These are phyloP conservation scores for Urtica urens DNA, from an alignment of 306 rosid species.

Conservation along the genomic window DNA sequence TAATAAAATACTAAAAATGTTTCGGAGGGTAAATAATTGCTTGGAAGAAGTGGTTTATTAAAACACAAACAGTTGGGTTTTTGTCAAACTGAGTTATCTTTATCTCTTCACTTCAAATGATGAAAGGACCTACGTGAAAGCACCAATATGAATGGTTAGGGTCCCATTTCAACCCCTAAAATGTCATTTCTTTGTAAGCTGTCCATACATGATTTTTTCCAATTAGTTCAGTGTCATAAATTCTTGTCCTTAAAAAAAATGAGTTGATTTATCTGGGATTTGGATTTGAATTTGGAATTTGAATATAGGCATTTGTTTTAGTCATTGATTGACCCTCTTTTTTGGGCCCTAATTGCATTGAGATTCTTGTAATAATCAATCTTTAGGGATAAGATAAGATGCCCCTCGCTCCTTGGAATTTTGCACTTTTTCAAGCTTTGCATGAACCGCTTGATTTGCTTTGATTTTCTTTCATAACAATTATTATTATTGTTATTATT, in stretches of 20 bases:
- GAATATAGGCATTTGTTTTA: not conserved
- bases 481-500: not conserved
- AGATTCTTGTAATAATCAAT: not conserved
- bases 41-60: not conserved
- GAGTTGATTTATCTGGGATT: no score
- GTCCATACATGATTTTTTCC: constrained; percentile 8
- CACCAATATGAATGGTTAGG: constrained; percentile 20
- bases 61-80: constrained; percentile 18
- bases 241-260: not conserved
- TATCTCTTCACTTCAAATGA: constrained; percentile 64
- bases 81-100: constrained; percentile 3
- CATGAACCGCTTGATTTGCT: not conserved
- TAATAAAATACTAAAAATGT: no score
- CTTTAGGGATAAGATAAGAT: not conserved
- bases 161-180: constrained; percentile 15
- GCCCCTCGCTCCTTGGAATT: not conserved
- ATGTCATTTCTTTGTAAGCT: not conserved
- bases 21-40: no score
- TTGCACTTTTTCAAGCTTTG: not conserved
- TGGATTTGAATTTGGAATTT: not conserved
- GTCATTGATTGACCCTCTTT: not conserved
- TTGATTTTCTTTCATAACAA: not conserved
- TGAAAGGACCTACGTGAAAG: constrained; percentile 43
- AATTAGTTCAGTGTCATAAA: not conserved
- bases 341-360: not conserved